Percentiles rank a stretch among this genome's conserved stretches.
phyloP scores from a whole-genome alignment of 768 basidiomycete genomes.

The Mrakia gelida region DNA sequence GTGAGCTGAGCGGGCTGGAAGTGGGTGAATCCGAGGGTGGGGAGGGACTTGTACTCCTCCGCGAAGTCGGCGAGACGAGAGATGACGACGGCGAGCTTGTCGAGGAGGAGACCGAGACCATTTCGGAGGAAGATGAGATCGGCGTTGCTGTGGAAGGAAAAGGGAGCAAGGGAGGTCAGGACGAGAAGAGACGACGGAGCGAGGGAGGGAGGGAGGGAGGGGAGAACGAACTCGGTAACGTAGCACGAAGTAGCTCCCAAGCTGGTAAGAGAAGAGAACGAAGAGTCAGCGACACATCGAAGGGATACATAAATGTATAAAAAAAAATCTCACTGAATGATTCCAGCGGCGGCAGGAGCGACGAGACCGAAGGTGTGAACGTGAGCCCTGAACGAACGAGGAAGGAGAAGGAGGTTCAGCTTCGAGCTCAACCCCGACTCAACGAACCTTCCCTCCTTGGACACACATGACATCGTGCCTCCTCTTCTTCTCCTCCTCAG shows the following conservation, averaged over 20 bases:
- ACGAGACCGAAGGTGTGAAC: constrained; percentile 94
- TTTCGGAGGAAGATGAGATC: constrained; percentile 94
- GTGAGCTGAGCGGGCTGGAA: constrained; percentile 98
- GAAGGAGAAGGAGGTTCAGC: background rate
- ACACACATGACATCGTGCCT: constrained; percentile 89
- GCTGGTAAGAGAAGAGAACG: constrained; percentile 46
- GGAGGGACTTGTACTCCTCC: constrained; percentile 74
- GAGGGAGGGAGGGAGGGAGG: background rate
- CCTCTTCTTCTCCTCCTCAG: constrained; percentile 91
- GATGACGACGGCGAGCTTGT: constrained; percentile 84
- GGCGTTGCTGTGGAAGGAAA: constrained; percentile 65
- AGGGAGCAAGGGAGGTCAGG: background rate
- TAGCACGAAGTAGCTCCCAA: constrained; percentile 95
- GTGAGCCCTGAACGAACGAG: constrained; percentile 55
- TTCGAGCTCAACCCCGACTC: background rate
- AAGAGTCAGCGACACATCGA: background rate
- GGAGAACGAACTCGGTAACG: background rate
- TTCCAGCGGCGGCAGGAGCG: constrained; percentile 89
- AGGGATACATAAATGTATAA: background rate
- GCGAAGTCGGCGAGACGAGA: constrained; percentile 83
- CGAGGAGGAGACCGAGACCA: constrained; percentile 75
- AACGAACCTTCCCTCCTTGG: background rate
- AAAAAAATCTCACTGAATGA: constrained; percentile 76
- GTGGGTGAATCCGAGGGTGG: constrained; percentile 95
- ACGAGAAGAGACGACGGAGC: background rate